phyloP scores from a whole-genome alignment of 2,329 filamentous ascomycete genomes.

The Exutisphaerella laricina region DNA sequence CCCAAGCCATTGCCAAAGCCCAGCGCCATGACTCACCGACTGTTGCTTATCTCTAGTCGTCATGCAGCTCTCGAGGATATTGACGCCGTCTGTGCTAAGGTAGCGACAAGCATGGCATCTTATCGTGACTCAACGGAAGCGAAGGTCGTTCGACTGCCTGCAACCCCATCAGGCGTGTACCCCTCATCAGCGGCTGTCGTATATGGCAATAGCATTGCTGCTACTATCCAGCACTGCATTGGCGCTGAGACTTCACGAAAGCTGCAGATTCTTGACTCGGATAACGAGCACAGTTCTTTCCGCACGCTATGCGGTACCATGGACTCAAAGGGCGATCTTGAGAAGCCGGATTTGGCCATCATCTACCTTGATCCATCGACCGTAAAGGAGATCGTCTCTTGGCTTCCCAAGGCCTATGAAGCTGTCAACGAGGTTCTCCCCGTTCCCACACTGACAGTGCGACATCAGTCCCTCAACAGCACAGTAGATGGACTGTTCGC shows the following conservation, averaged over 20 bases:
- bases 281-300: conserved; percentile 15
- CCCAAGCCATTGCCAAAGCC: background rate
- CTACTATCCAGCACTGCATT: conserved; percentile 22
- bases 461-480: background rate
- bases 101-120: conserved; percentile 11
- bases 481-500: background rate
- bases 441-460: conserved; percentile 10
- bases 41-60: conserved; percentile 19
- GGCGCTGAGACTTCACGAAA: conserved; percentile 11
- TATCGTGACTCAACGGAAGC: background rate
- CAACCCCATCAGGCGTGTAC: conserved; percentile 16
- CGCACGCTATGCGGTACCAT: conserved; percentile 11
- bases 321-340: conserved; percentile 12
- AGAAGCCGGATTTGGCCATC: conserved; percentile 16
- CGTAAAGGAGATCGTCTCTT: background rate
- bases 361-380: conserved; percentile 11
- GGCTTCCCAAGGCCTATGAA: conserved; percentile 5
- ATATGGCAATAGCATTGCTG: conserved; percentile 12
- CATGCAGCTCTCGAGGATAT: conserved; percentile 4
- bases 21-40: conserved; percentile 6
- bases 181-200: conserved; percentile 15
- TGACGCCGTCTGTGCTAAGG: conserved; percentile 15
- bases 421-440: conserved; percentile 9
- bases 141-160: conserved; percentile 16
- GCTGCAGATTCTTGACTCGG: conserved; percentile 15